Evolutionary conservation across 148 eudicot genomes (phyloP), one percentile per base, ranked within the genome.

Genomic region (Mesembryanthemum crystallinum): DNA sequence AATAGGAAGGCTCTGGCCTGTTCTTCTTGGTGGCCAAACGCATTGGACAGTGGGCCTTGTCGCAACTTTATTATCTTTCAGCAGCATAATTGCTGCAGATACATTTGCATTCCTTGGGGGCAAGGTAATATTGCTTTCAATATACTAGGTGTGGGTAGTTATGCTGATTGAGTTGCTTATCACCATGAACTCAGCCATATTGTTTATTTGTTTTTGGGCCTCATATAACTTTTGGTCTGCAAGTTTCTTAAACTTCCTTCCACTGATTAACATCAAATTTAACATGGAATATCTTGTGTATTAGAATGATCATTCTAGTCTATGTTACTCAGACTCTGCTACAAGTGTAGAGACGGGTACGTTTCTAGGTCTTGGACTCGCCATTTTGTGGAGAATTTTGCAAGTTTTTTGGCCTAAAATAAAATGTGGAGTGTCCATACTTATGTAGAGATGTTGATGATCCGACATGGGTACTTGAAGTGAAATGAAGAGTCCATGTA

Each of bases 1-100:
- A 78, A 82, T 89, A 42, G 96, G 84, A 82, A 79, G 85, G 61
- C 58, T 81, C 67, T 95, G 99, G 99, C 99, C 99, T 78, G 57
- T 86, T 63, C 89, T 92, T 80, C 90, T 92, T 76, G 97, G 99
- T 70, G 99, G 97, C 47, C 97, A 79, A 77, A 84, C 90, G 70
- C 93, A 87, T 76, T 92, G 99, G 99, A 95, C 99, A 29, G 94
- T 95, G 20, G 99, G 97, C 74, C 99, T 95, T 77, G 94, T 95
- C 79, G 91, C 97, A 67, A 88, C 94, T 18, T 82, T 95, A 73
- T 83, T 89, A 81, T 85, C 92, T 58, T 61, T 95, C 66, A 89
- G 99, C 84, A 90, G 97, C 82, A 88, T 95, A 67, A 89, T 95
- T 82, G 99, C 97, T 8, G 99, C 99, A 57, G 99, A 95, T 84